Evolutionary conservation across 148 eudicot genomes (phyloP).

Genomic region (Heliamphora exappendiculata): DNA sequence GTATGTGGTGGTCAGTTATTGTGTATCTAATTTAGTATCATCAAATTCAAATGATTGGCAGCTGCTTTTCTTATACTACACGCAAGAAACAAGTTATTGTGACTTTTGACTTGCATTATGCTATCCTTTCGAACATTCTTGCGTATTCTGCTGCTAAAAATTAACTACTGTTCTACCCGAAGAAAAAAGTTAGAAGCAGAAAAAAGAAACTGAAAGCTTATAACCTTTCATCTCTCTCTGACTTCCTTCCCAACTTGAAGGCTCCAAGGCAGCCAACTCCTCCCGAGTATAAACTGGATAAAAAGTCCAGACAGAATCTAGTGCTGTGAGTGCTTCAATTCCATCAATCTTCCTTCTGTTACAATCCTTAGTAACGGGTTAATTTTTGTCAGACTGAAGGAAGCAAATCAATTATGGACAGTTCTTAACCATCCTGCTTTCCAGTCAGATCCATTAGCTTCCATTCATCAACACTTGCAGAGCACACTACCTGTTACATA

Average conservation of each 20-base stretch:
- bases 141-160: background rate
- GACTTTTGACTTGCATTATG: background rate
- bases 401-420: constrained; percentile 45
- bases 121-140: background rate
- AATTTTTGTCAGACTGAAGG: constrained; percentile 50
- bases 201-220: constrained; percentile 69
- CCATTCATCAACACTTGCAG: constrained; percentile 72
- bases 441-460: constrained; percentile 68
- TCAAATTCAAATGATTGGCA: background rate
- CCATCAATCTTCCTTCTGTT: background rate
- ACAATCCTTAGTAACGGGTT: background rate
- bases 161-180: constrained; percentile 20
- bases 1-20: background rate
- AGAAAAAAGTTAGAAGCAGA: constrained; percentile 44
- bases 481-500: constrained; percentile 65
- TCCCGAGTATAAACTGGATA: constrained; percentile 40
- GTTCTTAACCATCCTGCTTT: constrained; percentile 58
- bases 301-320: constrained; percentile 62
- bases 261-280: constrained; percentile 28
- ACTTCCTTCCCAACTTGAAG: constrained; percentile 63
- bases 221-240: constrained; percentile 71
- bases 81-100: background rate
- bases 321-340: constrained; percentile 51
- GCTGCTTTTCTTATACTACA: background rate
- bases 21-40: background rate